Conservation (phyloP, 345 rosid species). For the Moricandia arvensis region DNA sequence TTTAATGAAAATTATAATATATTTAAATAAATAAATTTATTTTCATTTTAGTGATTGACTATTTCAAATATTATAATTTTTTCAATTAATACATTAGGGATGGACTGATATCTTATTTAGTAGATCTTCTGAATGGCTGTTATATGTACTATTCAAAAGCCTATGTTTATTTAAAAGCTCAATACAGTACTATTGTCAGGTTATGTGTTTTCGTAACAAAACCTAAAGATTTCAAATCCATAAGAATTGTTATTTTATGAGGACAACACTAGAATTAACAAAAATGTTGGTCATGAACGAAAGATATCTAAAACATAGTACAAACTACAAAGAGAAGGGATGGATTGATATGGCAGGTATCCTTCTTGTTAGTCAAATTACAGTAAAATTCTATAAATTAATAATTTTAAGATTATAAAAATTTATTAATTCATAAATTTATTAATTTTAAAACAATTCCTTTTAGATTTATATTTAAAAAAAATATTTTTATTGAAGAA, state of each 20-base stretch:
- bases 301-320: conserved; percentile 28
- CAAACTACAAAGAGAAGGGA: conserved; percentile 25
- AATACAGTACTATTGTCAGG: background rate
- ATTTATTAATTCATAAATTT: too few relatives aligned
- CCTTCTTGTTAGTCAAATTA: conserved; percentile 9
- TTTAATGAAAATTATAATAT: too few relatives aligned
- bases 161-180: background rate
- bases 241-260: background rate
- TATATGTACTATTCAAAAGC: background rate
- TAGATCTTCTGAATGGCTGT: background rate
- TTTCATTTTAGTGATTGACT: too few relatives aligned
- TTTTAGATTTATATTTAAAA: too few relatives aligned
- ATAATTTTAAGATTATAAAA: background rate
- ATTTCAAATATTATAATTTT: too few relatives aligned
- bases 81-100: background rate
- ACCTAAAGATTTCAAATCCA: background rate
- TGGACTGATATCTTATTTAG: background rate
- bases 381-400: background rate
- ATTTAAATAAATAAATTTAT: too few relatives aligned
- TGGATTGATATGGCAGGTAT: conserved; percentile 20
- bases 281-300: conserved; percentile 13
- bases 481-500: too few relatives aligned
- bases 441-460: too few relatives aligned
- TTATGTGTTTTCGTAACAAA: background rate
- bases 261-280: background rate